These are phyloP conservation scores for Tylopilus subfusipes DNA, from an alignment of 768 basidiomycete genomes.

Conservation along the genomic window DNA sequence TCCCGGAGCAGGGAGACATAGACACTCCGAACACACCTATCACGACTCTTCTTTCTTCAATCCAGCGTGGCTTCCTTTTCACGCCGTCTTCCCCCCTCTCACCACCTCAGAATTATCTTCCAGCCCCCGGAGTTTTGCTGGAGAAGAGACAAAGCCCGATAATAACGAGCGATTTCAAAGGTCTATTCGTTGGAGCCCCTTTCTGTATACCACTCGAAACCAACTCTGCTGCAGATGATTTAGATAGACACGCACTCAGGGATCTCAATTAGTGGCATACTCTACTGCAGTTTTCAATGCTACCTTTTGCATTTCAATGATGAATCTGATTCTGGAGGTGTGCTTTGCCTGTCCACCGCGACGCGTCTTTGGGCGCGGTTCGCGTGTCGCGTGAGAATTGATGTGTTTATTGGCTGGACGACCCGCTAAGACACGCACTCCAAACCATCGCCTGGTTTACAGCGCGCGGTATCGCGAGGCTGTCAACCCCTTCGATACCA, in stretches of 20 bases:
- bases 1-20: not conserved
- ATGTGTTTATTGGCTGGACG: slow-evolving; percentile 10
- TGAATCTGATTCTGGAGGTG: not conserved
- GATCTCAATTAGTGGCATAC: slow-evolving; percentile 22
- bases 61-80: slow-evolving; percentile 65
- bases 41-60: slow-evolving; percentile 56
- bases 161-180: not conserved
- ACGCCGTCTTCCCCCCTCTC: slow-evolving; percentile 62
- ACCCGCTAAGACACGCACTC: not conserved
- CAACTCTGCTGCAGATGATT: slow-evolving; percentile 6
- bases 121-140: not conserved
- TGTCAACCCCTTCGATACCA: not conserved
- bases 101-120: slow-evolving; percentile 47
- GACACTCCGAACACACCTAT: slow-evolving; percentile 54
- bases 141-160: slow-evolving; percentile 9
- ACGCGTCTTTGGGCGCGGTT: slow-evolving; percentile 22
- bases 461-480: not conserved
- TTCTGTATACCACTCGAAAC: slow-evolving; percentile 13
- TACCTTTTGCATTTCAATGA: slow-evolving; percentile 5
- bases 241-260: slow-evolving; percentile 24
- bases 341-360: not conserved
- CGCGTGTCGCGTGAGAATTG: slow-evolving; percentile 26
- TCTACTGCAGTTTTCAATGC: not conserved
- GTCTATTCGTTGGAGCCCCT: not conserved
- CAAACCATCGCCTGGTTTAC: slow-evolving; percentile 1